Base-by-base conservation (phyloP, 2,329 filamentous ascomycete genomes). In the Rhytidhysteron rufulum region DNA sequence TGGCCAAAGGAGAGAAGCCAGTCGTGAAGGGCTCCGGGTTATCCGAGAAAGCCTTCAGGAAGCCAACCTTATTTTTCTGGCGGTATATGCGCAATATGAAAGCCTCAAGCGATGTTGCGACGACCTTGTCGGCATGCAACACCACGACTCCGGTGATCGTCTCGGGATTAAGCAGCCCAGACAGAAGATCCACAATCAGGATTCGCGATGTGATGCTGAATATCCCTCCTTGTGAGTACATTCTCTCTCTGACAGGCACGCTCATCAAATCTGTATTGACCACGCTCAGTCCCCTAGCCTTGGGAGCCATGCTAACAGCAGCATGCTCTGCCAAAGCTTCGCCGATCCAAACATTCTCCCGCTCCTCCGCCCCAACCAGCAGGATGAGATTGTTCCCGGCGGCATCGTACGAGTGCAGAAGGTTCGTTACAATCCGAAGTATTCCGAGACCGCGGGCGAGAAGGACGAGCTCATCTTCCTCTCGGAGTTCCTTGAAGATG, bases 191-290 rank as follows among this genome's bases (percentile, higher is more conserved):
- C 19, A 97, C 90, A 21, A 97, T 88, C 45, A 98, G 70, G 48
- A 98, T 98, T 40, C 90, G 84, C 43, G 90, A 96, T 13, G 93
- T 98, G 60, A 98, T 86, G 68, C 89, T 95, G 70, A 96, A 90
- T 51, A 97, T 86, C 35, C 93, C 93, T 10, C 93, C 93, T 43
- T 82, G 78, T 2, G 80, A 74, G 66, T 98, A 98, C 77, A 96
- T 85, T 70, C 90, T 95, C 73, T 96, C 88, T 55, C 93, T 79
- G 36, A 85, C 82, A 3, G 81, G 81, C 15, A 97, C 90, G 52
- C 82, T 95, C 63, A 91, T 93, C 63, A 85, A 80, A 63, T 98
- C 93, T 5, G 93, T 97, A 65, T 97, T 97, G 62, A 98, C 89
- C 19, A 95, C 78, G 31, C 83, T 91, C 50, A 98, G 73, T 1